A percentile compares a stretch with the other conserved stretches of the same genome.
Evolutionary conservation across 177 flowering plant genomes (phyloP).

Genomic region (Telopea speciosissima): DNA sequence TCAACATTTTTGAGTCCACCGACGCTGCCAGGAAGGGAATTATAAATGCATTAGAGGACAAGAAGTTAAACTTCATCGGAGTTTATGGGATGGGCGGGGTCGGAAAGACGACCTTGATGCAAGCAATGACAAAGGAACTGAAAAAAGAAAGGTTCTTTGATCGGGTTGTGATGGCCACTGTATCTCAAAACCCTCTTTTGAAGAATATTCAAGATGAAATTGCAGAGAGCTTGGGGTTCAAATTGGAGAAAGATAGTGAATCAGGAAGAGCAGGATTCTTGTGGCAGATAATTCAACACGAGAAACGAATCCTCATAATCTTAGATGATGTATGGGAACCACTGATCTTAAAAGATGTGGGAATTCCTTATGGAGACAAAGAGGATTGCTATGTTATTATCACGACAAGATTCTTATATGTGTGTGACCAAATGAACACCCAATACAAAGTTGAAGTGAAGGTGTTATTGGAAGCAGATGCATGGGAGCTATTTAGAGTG

Average conservation of each 20-base stretch:
- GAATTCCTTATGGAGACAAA: constrained; percentile 1
- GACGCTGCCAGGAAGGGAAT: not conserved
- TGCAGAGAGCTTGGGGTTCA: too few relatives aligned
- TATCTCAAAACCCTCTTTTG: too few relatives aligned
- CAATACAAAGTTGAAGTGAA: not conserved
- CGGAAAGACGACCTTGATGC: not conserved
- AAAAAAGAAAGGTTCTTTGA: not conserved
- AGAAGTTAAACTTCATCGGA: not conserved
- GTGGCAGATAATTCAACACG: constrained; percentile 1
- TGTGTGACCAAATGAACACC: constrained; percentile 11
- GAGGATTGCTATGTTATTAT: constrained; percentile 7
- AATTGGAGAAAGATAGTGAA: not conserved
- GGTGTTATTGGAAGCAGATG: constrained; percentile 11
- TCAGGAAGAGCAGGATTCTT: constrained; percentile 1
- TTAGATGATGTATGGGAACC: constrained; percentile 22
- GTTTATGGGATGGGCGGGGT: not conserved
- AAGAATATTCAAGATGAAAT: too few relatives aligned
- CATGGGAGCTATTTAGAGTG: constrained; percentile 12
- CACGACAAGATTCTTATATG: constrained; percentile 6
- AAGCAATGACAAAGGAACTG: not conserved
- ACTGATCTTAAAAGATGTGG: constrained; percentile 14
- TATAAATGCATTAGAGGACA: not conserved
- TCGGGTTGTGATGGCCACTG: not conserved
- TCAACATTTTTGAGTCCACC: not conserved
- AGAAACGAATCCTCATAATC: constrained; percentile 13